Conservation (phyloP, 345 rosid genomes). For the Dipteronia dyeriana region DNA sequence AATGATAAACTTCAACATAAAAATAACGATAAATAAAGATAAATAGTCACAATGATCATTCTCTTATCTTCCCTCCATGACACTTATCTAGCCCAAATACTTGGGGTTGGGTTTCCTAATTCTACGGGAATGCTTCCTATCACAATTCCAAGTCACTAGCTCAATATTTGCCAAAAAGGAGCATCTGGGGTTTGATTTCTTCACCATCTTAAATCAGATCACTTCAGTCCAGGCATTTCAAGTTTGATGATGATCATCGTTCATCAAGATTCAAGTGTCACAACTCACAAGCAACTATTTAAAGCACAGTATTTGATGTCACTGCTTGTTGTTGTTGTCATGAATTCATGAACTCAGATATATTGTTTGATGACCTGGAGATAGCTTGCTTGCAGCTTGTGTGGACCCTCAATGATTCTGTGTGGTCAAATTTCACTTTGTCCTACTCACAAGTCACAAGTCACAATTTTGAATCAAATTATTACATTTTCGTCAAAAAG, state of each 20-base stretch:
- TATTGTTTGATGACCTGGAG: slow-evolving; percentile 15
- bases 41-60: too few relatives aligned
- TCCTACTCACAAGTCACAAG: background rate
- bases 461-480: slow-evolving; percentile 4
- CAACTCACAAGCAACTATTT: background rate
- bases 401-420: slow-evolving; percentile 25
- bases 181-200: too few relatives aligned
- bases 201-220: too few relatives aligned
- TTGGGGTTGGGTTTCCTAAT: too few relatives aligned
- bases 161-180: too few relatives aligned
- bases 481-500: background rate
- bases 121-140: too few relatives aligned
- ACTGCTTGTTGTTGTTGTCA: background rate
- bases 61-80: too few relatives aligned
- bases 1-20: too few relatives aligned
- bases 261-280: background rate
- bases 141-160: too few relatives aligned
- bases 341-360: background rate
- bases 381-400: background rate
- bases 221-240: too few relatives aligned
- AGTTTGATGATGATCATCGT: background rate
- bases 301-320: background rate
- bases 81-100: too few relatives aligned
- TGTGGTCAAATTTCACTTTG: slow-evolving; percentile 16
- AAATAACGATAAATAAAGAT: too few relatives aligned